Conservation (phyloP, 805 yeast species). For the Saturnispora saitoi region DNA sequence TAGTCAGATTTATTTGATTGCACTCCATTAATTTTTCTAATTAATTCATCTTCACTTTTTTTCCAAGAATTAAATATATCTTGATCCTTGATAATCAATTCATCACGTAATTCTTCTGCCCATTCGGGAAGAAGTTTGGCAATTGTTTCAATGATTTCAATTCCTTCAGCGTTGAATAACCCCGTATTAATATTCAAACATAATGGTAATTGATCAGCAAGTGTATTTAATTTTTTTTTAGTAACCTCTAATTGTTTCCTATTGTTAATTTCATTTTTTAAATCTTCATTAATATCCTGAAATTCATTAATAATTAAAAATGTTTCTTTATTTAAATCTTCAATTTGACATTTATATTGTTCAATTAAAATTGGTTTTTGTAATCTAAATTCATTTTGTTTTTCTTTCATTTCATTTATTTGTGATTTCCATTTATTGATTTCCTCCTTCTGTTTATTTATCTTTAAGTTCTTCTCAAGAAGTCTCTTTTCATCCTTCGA, state of each 20-base stretch:
- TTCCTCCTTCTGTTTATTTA: conserved; percentile 29
- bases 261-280: conserved; percentile 21
- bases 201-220: conserved; percentile 19
- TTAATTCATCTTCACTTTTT: conserved; percentile 28
- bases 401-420: conserved; percentile 21
- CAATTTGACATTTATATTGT: conserved; percentile 17
- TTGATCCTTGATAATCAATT: conserved; percentile 8
- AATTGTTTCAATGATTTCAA: conserved; percentile 17
- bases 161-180: conserved; percentile 22
- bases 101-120: conserved; percentile 22
- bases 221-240: conserved; percentile 18
- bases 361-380: conserved; percentile 17
- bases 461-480: conserved; percentile 21
- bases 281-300: conserved; percentile 27
- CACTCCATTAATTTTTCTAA: conserved; percentile 10
- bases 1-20: not conserved
- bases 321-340: conserved; percentile 23
- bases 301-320: conserved; percentile 22
- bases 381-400: not conserved
- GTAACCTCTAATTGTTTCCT: conserved; percentile 22
- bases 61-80: conserved; percentile 12
- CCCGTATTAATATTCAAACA: conserved; percentile 26
- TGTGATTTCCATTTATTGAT: conserved; percentile 28
- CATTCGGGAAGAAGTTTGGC: conserved; percentile 24
- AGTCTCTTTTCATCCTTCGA: conserved; percentile 27